Conservation (phyloP, 2,329 filamentous ascomycete genomes). For the Colletotrichum musicola region DNA sequence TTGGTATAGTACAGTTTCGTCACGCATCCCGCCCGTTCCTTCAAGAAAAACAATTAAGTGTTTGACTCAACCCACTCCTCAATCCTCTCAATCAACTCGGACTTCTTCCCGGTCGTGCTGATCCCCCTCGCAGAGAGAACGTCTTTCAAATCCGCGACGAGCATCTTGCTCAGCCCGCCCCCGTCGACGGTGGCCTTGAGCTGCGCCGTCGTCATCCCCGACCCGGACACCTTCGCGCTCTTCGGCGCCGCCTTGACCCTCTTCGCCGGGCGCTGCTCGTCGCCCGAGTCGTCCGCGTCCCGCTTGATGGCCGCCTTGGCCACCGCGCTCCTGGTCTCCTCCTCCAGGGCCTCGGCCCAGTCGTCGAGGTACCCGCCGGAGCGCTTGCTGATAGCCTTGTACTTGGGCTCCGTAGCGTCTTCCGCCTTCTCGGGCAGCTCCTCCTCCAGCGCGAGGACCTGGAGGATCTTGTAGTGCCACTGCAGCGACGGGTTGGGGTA, state of each 20-base stretch:
- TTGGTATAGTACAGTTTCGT: slow-evolving; percentile 25
- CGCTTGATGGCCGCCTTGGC: slow-evolving; percentile 63
- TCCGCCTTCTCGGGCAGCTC: slow-evolving; percentile 80
- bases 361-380: slow-evolving; percentile 82
- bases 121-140: slow-evolving; percentile 61
- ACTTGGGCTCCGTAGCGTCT: slow-evolving; percentile 87
- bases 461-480: slow-evolving; percentile 97
- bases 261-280: slow-evolving; percentile 60
- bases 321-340: slow-evolving; percentile 58
- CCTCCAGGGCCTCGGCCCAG: slow-evolving; percentile 78
- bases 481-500: slow-evolving; percentile 95
- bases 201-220: slow-evolving; percentile 58
- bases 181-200: slow-evolving; percentile 59
- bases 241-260: slow-evolving; percentile 51
- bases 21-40: background rate
- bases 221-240: slow-evolving; percentile 48
- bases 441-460: slow-evolving; percentile 91
- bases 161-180: slow-evolving; percentile 65
- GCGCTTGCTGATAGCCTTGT: slow-evolving; percentile 89
- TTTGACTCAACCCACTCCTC: slow-evolving; percentile 69
- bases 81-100: slow-evolving; percentile 65
- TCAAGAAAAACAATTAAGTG: slow-evolving; percentile 36
- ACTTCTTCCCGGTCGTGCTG: slow-evolving; percentile 64
- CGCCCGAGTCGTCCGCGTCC: slow-evolving; percentile 61
- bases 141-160: slow-evolving; percentile 65